Percentiles rank a stretch among this genome's conserved stretches.
phyloP scores from a whole-genome alignment of 345 rosid species.

The Kernera saxatilis region DNA sequence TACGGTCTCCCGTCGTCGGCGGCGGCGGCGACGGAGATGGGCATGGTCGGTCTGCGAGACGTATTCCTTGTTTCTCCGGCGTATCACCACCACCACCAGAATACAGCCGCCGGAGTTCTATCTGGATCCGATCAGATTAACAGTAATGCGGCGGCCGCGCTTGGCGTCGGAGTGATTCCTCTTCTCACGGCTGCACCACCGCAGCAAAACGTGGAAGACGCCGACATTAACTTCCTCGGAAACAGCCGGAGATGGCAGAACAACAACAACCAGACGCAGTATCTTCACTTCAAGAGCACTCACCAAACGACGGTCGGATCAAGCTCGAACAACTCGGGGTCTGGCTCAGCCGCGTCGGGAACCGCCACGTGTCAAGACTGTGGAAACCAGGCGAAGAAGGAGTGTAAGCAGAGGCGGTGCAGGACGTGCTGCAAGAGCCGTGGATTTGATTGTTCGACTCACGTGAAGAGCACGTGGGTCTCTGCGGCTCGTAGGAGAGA shows the following conservation, averaged over 20 bases:
- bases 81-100: slow-evolving; percentile 45
- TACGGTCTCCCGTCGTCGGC: slow-evolving; percentile 45
- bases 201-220: slow-evolving; percentile 45
- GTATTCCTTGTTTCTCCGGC: slow-evolving; percentile 82
- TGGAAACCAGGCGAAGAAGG: slow-evolving; percentile 98
- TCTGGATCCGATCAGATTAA: slow-evolving; percentile 34
- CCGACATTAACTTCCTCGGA: slow-evolving; percentile 32
- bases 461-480: slow-evolving; percentile 99
- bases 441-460: slow-evolving; percentile 84
- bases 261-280: slow-evolving; percentile 26
- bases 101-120: slow-evolving; percentile 30
- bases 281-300: slow-evolving; percentile 39
- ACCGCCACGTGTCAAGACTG: slow-evolving; percentile 87
- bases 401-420: slow-evolving; percentile 76
- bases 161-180: slow-evolving; percentile 81
- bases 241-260: slow-evolving; percentile 68
- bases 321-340: slow-evolving; percentile 27
- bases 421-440: slow-evolving; percentile 95
- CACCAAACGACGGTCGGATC: slow-evolving; percentile 17
- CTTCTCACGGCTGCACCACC: slow-evolving; percentile 49
- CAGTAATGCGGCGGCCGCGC: slow-evolving; percentile 50
- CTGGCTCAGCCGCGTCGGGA: slow-evolving; percentile 45
- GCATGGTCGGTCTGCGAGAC: slow-evolving; percentile 71
- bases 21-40: slow-evolving; percentile 56
- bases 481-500: slow-evolving; percentile 87